Evolutionary conservation across 108 stramenopile genomes (phyloP).

Genomic region (Cylindrotheca fusiformis): DNA sequence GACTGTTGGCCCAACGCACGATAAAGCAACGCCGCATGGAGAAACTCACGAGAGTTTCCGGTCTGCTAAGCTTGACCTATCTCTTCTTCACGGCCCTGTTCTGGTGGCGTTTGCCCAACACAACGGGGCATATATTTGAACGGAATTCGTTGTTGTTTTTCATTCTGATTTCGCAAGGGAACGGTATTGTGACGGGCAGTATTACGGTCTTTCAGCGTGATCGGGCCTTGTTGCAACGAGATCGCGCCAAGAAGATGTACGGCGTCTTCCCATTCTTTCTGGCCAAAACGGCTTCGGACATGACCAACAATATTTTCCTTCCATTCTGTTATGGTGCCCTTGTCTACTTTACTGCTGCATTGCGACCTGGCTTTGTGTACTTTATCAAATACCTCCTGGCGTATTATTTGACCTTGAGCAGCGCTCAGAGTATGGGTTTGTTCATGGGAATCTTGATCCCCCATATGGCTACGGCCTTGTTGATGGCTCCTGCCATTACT

Average conservation of each 20-base stretch:
- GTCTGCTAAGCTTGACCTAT: constrained; percentile 47
- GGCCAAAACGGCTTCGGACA: constrained; percentile 68
- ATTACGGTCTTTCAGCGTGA: constrained; percentile 63
- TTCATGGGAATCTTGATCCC: constrained; percentile 62
- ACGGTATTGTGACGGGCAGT: constrained; percentile 51
- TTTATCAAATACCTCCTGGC: constrained; percentile 61
- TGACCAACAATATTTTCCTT: constrained; percentile 62
- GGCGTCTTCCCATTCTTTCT: constrained; percentile 75
- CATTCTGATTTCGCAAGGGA: constrained; percentile 67
- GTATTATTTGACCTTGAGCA: constrained; percentile 59
- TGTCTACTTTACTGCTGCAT: constrained; percentile 61
- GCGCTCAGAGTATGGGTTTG: constrained; percentile 72
- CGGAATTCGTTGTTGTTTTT: constrained; percentile 74
- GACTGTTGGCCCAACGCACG: constrained; percentile 47
- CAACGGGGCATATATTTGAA: constrained; percentile 52
- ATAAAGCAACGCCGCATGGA: constrained; percentile 71
- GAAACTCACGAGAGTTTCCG: constrained; percentile 47
- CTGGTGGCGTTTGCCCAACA: constrained; percentile 66
- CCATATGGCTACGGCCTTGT: constrained; percentile 46
- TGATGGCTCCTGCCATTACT: constrained; percentile 66
- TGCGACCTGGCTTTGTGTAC: constrained; percentile 33
- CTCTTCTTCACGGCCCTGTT: constrained; percentile 53
- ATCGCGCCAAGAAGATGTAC: constrained; percentile 83
- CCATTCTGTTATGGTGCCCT: constrained; percentile 55
- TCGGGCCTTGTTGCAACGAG: constrained; percentile 58